Base-by-base conservation (phyloP, 257 asterid genomes). In the Dorcoceras hygrometricum region DNA sequence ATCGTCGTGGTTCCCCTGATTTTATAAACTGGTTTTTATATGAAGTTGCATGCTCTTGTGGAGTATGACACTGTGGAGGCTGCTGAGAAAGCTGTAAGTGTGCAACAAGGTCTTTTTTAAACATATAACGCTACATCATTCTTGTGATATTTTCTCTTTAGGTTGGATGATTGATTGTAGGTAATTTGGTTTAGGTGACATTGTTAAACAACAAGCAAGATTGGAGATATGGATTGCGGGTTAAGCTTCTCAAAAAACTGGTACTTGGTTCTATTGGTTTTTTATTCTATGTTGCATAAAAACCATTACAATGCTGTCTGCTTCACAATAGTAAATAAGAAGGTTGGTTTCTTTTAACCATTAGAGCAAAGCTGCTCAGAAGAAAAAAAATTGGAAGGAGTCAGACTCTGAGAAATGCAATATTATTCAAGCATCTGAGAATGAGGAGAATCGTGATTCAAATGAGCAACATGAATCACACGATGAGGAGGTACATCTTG, bases 151-250 rank as follows among this genome's bases (percentile, higher is more conserved):
- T 43, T 51, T 39, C 2, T 26, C n/a, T 39, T 43, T 68, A 29
- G 66, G 67, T 64, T 18, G 5, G 25, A 43, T 22, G 8, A 29
- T 66, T 83, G 53, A 70, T 59, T 54, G 65, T 43, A 76, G 63
- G 56, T 54, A 32, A 68, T 73, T 71, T 63, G 55, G 58, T 71
- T 57, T 77, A 93, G 99, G 99, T 73, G 75, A 83, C 84, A 71
- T 74, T 80, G 29, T 73, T 94, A 72, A 90, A 94, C 81, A 81
- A 94, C 58, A 96, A 88, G 77, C 96, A 94, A 69, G 97, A 94
- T 82, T 94, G 99, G 99, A 81, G 97, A 83, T 85, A 79, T 55
- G 99, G 99, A 53, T 78, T 90, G 84, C 86, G 99, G 71, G 99
- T 94, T 70, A 94, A 94, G 77, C 96, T 88, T 77, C 87, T 94